A percentile compares a stretch with the other conserved stretches of the same genome.
Conservation (phyloP, 495 filamentous ascomycete species). For the Pyronema omphalodes region DNA sequence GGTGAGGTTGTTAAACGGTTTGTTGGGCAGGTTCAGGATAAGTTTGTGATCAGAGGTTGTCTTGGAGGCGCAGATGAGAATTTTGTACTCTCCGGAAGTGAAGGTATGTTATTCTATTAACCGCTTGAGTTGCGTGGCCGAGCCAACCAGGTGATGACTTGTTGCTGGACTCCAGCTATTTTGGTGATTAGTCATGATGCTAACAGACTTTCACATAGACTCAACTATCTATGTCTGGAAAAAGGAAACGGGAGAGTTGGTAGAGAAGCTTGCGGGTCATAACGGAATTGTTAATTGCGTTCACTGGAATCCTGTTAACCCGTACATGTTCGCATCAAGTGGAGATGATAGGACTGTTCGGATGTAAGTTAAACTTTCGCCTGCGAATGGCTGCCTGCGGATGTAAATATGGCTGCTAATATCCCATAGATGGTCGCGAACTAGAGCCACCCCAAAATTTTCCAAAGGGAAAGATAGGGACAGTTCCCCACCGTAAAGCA, state of each 20-base stretch:
- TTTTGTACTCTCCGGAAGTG: constrained; percentile 78
- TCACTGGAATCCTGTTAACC: constrained; percentile 70
- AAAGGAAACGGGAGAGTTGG: constrained; percentile 53
- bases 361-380: constrained; percentile 42
- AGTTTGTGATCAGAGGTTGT: constrained; percentile 57
- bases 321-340: constrained; percentile 74
- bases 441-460: too few relatives aligned
- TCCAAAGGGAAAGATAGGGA: too few relatives aligned
- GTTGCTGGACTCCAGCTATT: background rate
- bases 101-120: constrained; percentile 37
- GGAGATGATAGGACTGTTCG: constrained; percentile 74
- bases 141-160: background rate
- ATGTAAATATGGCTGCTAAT: too few relatives aligned
- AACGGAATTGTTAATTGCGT: constrained; percentile 73
- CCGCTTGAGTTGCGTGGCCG: background rate
- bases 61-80: constrained; percentile 84
- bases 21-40: constrained; percentile 48
- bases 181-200: constrained; percentile 8
- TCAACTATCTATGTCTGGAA: constrained; percentile 77
- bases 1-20: constrained; percentile 54
- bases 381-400: too few relatives aligned
- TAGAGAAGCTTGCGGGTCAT: constrained; percentile 64
- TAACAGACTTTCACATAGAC: constrained; percentile 32
- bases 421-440: too few relatives aligned
- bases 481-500: too few relatives aligned